These are phyloP conservation scores for Pseudodiploospora longispora DNA, from an alignment of 2,329 filamentous ascomycete species.

Conservation along the genomic window DNA sequence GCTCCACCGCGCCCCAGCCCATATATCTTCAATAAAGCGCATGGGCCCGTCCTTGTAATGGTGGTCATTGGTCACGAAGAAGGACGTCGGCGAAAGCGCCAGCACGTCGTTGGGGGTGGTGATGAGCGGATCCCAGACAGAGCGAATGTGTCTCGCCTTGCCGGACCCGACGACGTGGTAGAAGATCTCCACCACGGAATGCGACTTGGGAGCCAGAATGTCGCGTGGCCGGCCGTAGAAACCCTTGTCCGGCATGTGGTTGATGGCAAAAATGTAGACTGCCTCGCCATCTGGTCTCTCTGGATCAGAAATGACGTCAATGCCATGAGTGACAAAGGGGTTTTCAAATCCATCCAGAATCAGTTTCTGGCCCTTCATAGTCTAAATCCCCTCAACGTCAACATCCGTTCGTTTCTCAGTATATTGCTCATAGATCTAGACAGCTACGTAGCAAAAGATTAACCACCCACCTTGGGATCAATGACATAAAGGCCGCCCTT, in stretches of 20 bases:
- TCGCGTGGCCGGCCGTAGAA: conserved; percentile 18
- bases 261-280: conserved; percentile 54
- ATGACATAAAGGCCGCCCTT: conserved; percentile 44
- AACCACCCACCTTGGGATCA: conserved; percentile 38
- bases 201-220: conserved; percentile 28
- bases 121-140: conserved; percentile 44
- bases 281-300: conserved; percentile 23
- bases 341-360: conserved; percentile 30
- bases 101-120: conserved; percentile 52
- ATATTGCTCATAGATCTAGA: too few relatives aligned
- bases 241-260: conserved; percentile 45
- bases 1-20: conserved; percentile 37
- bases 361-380: conserved; percentile 36
- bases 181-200: conserved; percentile 51
- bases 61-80: conserved; percentile 56
- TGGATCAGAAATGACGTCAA: conserved; percentile 48
- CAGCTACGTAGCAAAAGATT: neutral
- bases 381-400: conserved; percentile 16
- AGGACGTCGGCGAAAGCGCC: conserved; percentile 35
- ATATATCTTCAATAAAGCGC: conserved; percentile 39
- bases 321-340: conserved; percentile 51
- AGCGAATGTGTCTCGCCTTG: conserved; percentile 38
- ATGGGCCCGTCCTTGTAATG: conserved; percentile 38
- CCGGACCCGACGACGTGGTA: conserved; percentile 38
- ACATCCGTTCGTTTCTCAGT: too few relatives aligned